phyloP scores from a whole-genome alignment of 2,329 filamentous ascomycete species.

The Thyridium curvatum region DNA sequence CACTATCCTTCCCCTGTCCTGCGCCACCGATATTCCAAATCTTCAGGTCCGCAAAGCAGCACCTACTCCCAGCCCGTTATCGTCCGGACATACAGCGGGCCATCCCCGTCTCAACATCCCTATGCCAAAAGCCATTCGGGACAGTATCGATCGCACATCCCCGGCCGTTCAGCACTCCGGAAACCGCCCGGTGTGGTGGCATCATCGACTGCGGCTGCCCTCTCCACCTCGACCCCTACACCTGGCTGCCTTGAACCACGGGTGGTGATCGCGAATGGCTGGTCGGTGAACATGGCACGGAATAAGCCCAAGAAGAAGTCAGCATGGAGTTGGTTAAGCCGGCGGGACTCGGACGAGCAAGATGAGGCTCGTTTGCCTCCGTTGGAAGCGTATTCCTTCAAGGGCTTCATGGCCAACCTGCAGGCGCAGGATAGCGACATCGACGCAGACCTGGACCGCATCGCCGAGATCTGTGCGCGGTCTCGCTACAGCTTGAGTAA shows the following conservation, averaged over 20 bases:
- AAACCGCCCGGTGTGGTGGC: no score
- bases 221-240: constrained; percentile 2
- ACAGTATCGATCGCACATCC: constrained; percentile 16
- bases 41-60: constrained; percentile 47
- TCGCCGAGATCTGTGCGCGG: constrained; percentile 61
- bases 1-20: constrained; percentile 41
- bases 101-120: constrained; percentile 24
- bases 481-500: constrained; percentile 60
- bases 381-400: constrained; percentile 58
- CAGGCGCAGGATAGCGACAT: constrained; percentile 40
- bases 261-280: constrained; percentile 5
- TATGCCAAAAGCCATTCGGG: constrained; percentile 11
- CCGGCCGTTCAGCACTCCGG: constrained; percentile 15
- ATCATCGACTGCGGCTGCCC: background rate
- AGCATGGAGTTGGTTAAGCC: constrained; percentile 2
- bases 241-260: background rate
- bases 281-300: constrained; percentile 33
- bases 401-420: constrained; percentile 54
- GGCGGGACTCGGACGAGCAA: constrained; percentile 11
- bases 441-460: constrained; percentile 53
- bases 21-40: constrained; percentile 50
- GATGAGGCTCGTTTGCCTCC: constrained; percentile 45
- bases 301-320: constrained; percentile 32
- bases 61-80: constrained; percentile 62
- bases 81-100: constrained; percentile 56